phyloP scores from a whole-genome alignment of 331 rosid genomes.

The Arachis monticola region DNA sequence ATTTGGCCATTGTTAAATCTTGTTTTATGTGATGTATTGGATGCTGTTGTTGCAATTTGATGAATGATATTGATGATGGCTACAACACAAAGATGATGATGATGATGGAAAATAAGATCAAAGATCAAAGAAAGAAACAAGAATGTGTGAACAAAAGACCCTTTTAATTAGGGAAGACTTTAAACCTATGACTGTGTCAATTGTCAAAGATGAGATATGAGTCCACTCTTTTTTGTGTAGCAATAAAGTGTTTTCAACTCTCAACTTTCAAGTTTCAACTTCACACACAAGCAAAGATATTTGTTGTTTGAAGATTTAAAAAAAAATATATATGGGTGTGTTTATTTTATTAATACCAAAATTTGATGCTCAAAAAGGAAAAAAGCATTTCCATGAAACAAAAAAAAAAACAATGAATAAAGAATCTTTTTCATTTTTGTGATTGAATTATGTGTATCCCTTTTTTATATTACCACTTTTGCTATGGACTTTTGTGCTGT shows the following conservation, averaged over 20 bases:
- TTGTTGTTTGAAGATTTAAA: no score
- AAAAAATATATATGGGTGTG: no score
- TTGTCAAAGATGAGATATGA: constrained; percentile 4
- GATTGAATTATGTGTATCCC: no score
- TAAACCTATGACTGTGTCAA: neutral
- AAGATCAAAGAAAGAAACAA: neutral
- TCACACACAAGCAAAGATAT: neutral
- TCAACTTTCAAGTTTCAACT: neutral
- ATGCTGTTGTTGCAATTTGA: neutral
- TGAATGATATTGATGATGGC: no score
- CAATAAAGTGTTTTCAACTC: no score
- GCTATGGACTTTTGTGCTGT: neutral
- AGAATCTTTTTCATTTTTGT: neutral
- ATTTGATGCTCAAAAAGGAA: neutral
- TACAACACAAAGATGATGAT: neutral
- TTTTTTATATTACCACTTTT: neutral
- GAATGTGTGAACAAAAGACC: neutral
- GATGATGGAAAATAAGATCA: neutral
- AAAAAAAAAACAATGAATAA: neutral
- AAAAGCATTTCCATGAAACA: neutral
- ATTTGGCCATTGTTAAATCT: constrained; percentile 38
- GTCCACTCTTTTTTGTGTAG: neutral
- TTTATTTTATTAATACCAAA: neutral
- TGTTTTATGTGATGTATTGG: neutral
- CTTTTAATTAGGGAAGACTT: neutral